A percentile compares a stretch with the other conserved stretches of the same genome.
Conservation (phyloP, 2,329 filamentous ascomycete species). For the Diaporthe citri region DNA sequence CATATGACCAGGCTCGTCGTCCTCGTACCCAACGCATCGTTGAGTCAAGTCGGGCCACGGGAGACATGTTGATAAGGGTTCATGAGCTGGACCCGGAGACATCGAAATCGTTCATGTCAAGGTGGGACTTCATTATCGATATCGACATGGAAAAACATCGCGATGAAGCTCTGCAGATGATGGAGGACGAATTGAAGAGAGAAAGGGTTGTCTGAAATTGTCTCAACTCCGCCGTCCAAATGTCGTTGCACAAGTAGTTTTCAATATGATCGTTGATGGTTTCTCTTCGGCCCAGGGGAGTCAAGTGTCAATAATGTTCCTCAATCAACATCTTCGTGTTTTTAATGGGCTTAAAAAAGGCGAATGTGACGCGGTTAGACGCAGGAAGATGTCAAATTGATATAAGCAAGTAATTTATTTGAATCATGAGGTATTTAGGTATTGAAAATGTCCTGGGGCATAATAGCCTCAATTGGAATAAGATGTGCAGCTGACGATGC, state of each 20-base stretch:
- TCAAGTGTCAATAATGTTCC: too few species aligned
- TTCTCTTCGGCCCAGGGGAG: not conserved
- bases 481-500: not conserved
- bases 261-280: not conserved
- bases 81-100: constrained; percentile 4
- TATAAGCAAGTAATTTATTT: not conserved
- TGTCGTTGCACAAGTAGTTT: not conserved
- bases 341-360: not conserved
- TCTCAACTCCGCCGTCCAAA: not conserved
- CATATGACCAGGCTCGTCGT: constrained; percentile 22
- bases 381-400: not conserved
- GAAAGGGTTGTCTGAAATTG: not conserved
- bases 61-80: constrained; percentile 20
- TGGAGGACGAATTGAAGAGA: constrained; percentile 1
- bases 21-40: constrained; percentile 35
- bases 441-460: not conserved
- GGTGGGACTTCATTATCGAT: constrained; percentile 31
- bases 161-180: constrained; percentile 19
- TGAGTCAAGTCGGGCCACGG: constrained; percentile 24
- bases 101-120: not conserved
- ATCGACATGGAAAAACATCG: constrained; percentile 12
- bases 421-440: not conserved
- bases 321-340: not conserved
- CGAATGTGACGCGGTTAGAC: not conserved
- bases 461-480: not conserved